Percentiles rank a stretch among this genome's conserved stretches.
Evolutionary conservation across 306 rosid genomes (phyloP).

Genomic region (Cyamopsis tetragonoloba): DNA sequence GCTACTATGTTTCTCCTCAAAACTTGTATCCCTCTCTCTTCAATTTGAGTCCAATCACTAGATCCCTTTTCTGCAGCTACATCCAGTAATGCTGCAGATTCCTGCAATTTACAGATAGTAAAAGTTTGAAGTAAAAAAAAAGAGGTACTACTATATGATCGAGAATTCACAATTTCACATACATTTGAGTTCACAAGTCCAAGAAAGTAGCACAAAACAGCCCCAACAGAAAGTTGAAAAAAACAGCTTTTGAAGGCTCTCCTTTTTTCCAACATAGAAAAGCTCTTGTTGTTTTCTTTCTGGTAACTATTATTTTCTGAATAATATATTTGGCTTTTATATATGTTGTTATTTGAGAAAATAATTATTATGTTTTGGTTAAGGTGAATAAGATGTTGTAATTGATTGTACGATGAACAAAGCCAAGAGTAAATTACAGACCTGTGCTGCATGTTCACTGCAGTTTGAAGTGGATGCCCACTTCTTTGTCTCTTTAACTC

Average conservation of each 20-base stretch:
- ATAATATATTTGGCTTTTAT: neutral
- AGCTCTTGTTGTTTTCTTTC: slow-evolving; percentile 29
- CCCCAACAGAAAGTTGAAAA: slow-evolving; percentile 37
- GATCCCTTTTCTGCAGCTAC: slow-evolving; percentile 38
- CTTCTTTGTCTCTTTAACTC: slow-evolving; percentile 57
- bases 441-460: slow-evolving; percentile 48
- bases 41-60: slow-evolving; percentile 25
- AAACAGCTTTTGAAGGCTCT: slow-evolving; percentile 36
- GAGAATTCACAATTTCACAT: slow-evolving; percentile 15
- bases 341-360: slow-evolving; percentile 9
- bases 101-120: slow-evolving; percentile 41
- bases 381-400: slow-evolving; percentile 30
- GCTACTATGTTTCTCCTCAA: slow-evolving; percentile 18
- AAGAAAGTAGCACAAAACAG: slow-evolving; percentile 32
- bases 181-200: slow-evolving; percentile 28
- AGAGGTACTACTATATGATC: too few species aligned
- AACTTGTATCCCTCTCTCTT: slow-evolving; percentile 25
- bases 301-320: neutral
- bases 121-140: slow-evolving; percentile 10
- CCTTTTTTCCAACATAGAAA: slow-evolving; percentile 37
- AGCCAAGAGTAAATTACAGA: slow-evolving; percentile 39
- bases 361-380: slow-evolving; percentile 20
- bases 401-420: slow-evolving; percentile 21
- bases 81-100: slow-evolving; percentile 41
- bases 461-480: slow-evolving; percentile 50